Base-by-base conservation (phyloP, 805 yeast genomes). In the Scheffersomyces spartinae region DNA sequence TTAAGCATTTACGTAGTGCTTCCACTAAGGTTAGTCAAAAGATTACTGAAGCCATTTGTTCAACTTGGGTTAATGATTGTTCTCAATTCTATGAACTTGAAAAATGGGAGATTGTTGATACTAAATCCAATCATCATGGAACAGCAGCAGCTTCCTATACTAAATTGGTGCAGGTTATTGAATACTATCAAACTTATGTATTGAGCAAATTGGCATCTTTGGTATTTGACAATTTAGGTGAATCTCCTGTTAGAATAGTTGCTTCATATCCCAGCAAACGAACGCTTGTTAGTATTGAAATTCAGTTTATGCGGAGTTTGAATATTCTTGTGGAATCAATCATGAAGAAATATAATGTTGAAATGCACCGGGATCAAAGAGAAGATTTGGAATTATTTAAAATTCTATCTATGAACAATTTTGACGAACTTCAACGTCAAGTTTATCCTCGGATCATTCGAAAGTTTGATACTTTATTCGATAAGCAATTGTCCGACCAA, bases 51-150 rank as follows among this genome's bases (percentile, higher is more conserved):
- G 64, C 61, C 1, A 36, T 50, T 2, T 60, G 65, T 34, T 46
- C 64, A 4, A 55, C 54, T 1, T 60, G 65, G 65, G 58, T 59
- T 4, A 60, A 60, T 30, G 67, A 60, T 32, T 58, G 64, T 33
- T 45, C 60, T 2, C 67, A 60, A 31, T 52, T 60, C 20, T 56
- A 53, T 33, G 64, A 58, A 25, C 38, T 60, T n/a, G 65, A 60
- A 28, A 47, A 44, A 21, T 60, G 64, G 65, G 60, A 49, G 20
- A 44, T 45, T 15, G 47, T 44, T 21, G 30, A 18, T 18, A 16
- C 13, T 20, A 26, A 31, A n/a, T 31, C 26, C 4, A 25, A 20
- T 9, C 27, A 23, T 22, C 19, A 33, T 26, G 15, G 36, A 18
- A 12, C 20, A 21, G 40, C 33, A 11, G 43, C 35, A 15, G 40